Evolutionary conservation across 805 yeast species (phyloP).

Genomic region (Blastobotrys mokoenaii): DNA sequence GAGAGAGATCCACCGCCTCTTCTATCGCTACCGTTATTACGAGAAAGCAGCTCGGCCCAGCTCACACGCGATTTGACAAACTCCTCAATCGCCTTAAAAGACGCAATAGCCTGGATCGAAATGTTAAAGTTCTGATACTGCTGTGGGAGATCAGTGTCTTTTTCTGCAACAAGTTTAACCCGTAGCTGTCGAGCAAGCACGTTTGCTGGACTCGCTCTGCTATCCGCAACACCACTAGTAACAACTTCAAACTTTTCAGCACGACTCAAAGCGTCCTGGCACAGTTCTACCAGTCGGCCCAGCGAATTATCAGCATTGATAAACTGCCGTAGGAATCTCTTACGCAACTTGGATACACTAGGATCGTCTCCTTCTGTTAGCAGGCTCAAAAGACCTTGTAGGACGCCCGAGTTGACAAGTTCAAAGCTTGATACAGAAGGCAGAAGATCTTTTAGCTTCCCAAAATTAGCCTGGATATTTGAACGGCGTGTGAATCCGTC

Average conservation of each 20-base stretch:
- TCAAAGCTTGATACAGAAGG: slow-evolving; percentile 60
- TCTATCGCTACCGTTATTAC: too few species aligned
- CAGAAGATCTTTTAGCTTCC: slow-evolving; percentile 7
- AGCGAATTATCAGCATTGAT: slow-evolving; percentile 22
- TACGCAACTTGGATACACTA: slow-evolving; percentile 24
- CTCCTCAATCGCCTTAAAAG: slow-evolving; percentile 37
- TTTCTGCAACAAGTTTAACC: slow-evolving; percentile 38
- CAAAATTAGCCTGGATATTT: slow-evolving; percentile 2
- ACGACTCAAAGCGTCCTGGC: slow-evolving; percentile 69
- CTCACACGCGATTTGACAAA: slow-evolving; percentile 25
- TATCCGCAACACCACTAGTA: slow-evolving; percentile 34
- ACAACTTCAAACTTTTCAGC: slow-evolving; percentile 64
- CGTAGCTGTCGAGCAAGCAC: slow-evolving; percentile 62
- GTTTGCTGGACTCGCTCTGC: slow-evolving; percentile 16
- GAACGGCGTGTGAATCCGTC: slow-evolving; percentile 20
- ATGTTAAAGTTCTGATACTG: slow-evolving; percentile 23
- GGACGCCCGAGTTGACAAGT: slow-evolving; percentile 58
- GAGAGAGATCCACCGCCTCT: too few species aligned
- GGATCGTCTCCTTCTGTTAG: slow-evolving; percentile 24
- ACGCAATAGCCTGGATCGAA: slow-evolving; percentile 48
- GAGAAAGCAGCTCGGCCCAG: too few species aligned
- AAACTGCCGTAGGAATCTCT: slow-evolving; percentile 39
- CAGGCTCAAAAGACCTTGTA: slow-evolving; percentile 33
- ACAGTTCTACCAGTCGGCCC: slow-evolving; percentile 41
- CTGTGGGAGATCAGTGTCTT: slow-evolving; percentile 11